These are phyloP conservation scores for Pleurotus salmoneostramineus DNA, from an alignment of 768 basidiomycete genomes.

Conservation along the genomic window DNA sequence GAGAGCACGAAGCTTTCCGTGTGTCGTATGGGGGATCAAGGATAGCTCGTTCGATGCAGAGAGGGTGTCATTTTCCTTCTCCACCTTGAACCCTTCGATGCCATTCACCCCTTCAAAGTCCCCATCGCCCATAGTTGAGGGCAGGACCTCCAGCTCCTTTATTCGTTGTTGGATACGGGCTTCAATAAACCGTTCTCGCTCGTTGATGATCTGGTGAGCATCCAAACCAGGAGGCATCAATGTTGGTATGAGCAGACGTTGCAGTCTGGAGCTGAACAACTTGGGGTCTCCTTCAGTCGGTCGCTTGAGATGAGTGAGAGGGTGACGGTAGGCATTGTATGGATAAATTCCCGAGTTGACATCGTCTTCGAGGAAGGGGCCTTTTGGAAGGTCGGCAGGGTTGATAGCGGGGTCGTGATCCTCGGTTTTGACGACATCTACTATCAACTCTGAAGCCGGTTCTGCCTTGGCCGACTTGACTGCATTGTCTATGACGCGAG, in stretches of 20 bases:
- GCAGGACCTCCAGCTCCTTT: slow-evolving; percentile 76
- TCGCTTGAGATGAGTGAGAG: slow-evolving; percentile 77
- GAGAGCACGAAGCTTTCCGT: slow-evolving; percentile 82
- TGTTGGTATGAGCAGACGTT: slow-evolving; percentile 81
- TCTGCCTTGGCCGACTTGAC: slow-evolving; percentile 65
- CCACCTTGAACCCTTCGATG: slow-evolving; percentile 34
- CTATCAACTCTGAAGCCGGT: not conserved
- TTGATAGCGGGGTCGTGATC: slow-evolving; percentile 46
- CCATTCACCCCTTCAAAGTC: slow-evolving; percentile 48
- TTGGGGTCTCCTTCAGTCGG: slow-evolving; percentile 54
- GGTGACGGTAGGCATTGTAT: slow-evolving; percentile 86
- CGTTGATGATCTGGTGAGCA: slow-evolving; percentile 85
- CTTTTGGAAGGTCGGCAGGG: slow-evolving; percentile 62
- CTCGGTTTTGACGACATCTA: slow-evolving; percentile 44
- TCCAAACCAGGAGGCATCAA: slow-evolving; percentile 91
- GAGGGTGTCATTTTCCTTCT: slow-evolving; percentile 36
- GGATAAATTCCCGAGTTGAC: slow-evolving; percentile 81
- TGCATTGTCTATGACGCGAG: slow-evolving; percentile 68
- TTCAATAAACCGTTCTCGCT: slow-evolving; percentile 89
- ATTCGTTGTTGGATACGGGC: slow-evolving; percentile 87
- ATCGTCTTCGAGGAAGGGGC: slow-evolving; percentile 77
- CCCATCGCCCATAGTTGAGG: slow-evolving; percentile 78
- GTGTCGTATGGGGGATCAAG: slow-evolving; percentile 54
- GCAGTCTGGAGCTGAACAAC: slow-evolving; percentile 67
- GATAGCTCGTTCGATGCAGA: slow-evolving; percentile 23